Conservation (phyloP, 1,284 basidiomycete species). For the Sporisorium graminicola region DNA sequence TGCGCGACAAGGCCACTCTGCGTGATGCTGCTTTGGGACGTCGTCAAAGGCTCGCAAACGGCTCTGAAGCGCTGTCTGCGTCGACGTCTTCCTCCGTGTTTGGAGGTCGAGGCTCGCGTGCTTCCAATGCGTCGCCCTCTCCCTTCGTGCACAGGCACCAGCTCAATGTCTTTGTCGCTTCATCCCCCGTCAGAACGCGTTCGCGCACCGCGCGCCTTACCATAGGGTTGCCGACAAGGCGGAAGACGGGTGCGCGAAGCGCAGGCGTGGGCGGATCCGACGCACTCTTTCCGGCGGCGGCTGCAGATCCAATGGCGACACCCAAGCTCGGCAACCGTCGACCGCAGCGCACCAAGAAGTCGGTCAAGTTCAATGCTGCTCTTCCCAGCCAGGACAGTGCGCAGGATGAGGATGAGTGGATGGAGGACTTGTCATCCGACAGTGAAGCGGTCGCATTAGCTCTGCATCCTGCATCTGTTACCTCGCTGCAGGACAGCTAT, state of each 20-base stretch:
- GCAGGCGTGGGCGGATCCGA: constrained; percentile 19
- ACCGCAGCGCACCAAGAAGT: constrained; percentile 26
- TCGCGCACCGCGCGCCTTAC: constrained; percentile 39
- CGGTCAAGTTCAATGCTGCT: constrained; percentile 26
- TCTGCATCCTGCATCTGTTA: not conserved
- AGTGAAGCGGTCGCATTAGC: constrained; percentile 22
- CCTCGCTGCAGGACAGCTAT: not conserved
- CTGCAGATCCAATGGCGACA: constrained; percentile 32
- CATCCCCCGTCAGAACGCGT: constrained; percentile 52
- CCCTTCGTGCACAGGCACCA: constrained; percentile 29
- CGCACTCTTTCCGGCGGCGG: constrained; percentile 11
- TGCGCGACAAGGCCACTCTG: constrained; percentile 29
- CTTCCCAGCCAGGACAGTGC: not conserved
- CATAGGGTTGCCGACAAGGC: constrained; percentile 16
- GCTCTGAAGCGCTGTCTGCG: constrained; percentile 33
- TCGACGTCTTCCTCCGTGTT: constrained; percentile 47
- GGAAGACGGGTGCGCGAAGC: constrained; percentile 17
- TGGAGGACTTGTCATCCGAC: constrained; percentile 34
- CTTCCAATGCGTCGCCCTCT: constrained; percentile 34
- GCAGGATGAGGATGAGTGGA: constrained; percentile 40
- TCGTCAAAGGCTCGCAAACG: constrained; percentile 26
- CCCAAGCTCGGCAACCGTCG: constrained; percentile 31
- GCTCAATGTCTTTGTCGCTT: constrained; percentile 48
- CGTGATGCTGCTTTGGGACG: constrained; percentile 16
- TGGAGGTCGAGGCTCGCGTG: constrained; percentile 42